Evolutionary conservation across 2,329 filamentous ascomycete species (phyloP).

Genomic region (Exophiala spinifera): DNA sequence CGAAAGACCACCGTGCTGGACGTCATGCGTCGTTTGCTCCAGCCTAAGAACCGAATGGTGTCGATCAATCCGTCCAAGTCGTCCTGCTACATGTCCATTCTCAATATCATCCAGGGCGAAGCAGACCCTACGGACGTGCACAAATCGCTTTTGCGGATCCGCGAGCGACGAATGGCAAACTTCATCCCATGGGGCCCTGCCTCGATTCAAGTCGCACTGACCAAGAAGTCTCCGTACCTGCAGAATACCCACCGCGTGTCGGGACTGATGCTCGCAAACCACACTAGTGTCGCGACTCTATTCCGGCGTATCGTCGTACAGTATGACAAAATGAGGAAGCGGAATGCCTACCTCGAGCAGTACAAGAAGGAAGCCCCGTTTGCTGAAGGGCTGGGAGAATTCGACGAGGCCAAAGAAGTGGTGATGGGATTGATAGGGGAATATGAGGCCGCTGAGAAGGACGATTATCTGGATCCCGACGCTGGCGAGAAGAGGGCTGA

Average conservation of each 20-base stretch:
- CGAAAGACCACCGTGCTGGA: slow-evolving; percentile 97
- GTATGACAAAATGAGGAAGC: slow-evolving; percentile 91
- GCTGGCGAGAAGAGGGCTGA: slow-evolving; percentile 29
- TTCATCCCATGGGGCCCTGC: slow-evolving; percentile 99
- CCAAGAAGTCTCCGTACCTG: slow-evolving; percentile 94
- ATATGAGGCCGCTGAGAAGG: slow-evolving; percentile 91
- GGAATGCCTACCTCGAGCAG: slow-evolving; percentile 91
- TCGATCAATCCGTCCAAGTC: slow-evolving; percentile 92
- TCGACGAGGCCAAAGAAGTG: slow-evolving; percentile 90
- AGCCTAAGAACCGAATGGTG: slow-evolving; percentile 99
- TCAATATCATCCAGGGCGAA: slow-evolving; percentile 98
- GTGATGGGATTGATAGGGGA: slow-evolving; percentile 88
- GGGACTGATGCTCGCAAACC: slow-evolving; percentile 95
- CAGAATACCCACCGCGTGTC: slow-evolving; percentile 92
- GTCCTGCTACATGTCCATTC: slow-evolving; percentile 97
- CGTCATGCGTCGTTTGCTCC: slow-evolving; percentile 90
- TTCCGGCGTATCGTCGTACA: slow-evolving; percentile 92
- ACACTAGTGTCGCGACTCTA: slow-evolving; percentile 92
- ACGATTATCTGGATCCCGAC: slow-evolving; percentile 81
- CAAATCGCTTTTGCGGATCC: slow-evolving; percentile 93
- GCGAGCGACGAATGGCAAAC: slow-evolving; percentile 86
- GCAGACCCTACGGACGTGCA: slow-evolving; percentile 97
- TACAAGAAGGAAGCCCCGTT: slow-evolving; percentile 97
- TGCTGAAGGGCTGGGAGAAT: slow-evolving; percentile 85
- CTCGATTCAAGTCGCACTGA: slow-evolving; percentile 94